Conservation (phyloP, 352 stramenopile species). For the Globisporangium echinulatum region DNA sequence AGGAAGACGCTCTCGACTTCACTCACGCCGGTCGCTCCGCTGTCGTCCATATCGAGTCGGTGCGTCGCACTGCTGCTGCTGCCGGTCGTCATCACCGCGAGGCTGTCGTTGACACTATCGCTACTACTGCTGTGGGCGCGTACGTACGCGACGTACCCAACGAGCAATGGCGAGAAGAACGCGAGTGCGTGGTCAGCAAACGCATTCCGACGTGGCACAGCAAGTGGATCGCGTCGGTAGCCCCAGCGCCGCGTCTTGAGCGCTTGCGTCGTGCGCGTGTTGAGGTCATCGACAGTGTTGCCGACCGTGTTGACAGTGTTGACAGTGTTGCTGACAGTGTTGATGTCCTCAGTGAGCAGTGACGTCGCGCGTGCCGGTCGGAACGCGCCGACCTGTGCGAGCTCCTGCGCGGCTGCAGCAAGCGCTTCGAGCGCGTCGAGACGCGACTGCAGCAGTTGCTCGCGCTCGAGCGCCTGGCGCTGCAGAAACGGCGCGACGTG, state of each 20-base stretch:
- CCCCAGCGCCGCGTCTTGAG: constrained; percentile 67
- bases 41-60: too few species aligned
- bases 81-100: not conserved
- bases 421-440: constrained; percentile 62
- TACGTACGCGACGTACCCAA: constrained; percentile 62
- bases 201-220: constrained; percentile 41
- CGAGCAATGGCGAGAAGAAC: constrained; percentile 76
- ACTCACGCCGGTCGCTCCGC: constrained; percentile 8
- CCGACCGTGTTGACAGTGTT: too few species aligned
- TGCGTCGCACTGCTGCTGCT: too few species aligned
- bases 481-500: constrained; percentile 49
- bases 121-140: constrained; percentile 16
- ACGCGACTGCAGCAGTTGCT: constrained; percentile 68
- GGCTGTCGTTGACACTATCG: not conserved
- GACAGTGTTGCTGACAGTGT: not conserved
- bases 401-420: constrained; percentile 45
- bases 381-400: constrained; percentile 51
- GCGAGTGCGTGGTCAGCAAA: constrained; percentile 51
- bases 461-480: constrained; percentile 58
- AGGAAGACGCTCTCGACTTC: constrained; percentile 69
- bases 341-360: constrained; percentile 18
- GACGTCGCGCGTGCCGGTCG: constrained; percentile 19
- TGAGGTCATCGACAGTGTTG: constrained; percentile 24
- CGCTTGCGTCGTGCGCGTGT: constrained; percentile 33
- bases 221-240: constrained; percentile 51